These are phyloP conservation scores for Brassica cretica DNA, from an alignment of 345 rosid species.

Conservation along the genomic window DNA sequence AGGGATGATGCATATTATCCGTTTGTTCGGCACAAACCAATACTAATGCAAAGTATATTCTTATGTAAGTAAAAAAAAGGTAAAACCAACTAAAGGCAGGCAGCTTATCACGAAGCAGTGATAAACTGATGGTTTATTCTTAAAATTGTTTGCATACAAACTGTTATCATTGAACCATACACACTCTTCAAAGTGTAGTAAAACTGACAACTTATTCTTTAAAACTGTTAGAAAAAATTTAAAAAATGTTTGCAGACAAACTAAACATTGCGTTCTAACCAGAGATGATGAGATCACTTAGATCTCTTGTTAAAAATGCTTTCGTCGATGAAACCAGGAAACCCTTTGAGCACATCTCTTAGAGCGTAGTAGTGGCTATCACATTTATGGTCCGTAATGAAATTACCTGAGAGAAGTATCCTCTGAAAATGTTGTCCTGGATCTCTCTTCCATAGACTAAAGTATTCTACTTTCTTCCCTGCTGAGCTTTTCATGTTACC, in stretches of 20 bases:
- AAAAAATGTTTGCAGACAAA: conserved; percentile 19
- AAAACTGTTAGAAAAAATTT: neutral
- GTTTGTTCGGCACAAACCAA: neutral
- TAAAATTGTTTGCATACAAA: neutral
- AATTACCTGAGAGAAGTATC: conserved; percentile 77
- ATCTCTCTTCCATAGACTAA: conserved; percentile 77
- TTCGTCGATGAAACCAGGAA: conserved; percentile 53
- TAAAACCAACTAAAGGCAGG: neutral
- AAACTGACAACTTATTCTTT: conserved; percentile 2
- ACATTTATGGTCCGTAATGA: conserved; percentile 86
- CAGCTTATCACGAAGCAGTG: neutral
- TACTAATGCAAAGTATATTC: neutral
- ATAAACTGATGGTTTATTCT: neutral
- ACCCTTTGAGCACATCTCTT: conserved; percentile 83
- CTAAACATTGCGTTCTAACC: conserved; percentile 8
- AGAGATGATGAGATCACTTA: conserved; percentile 16
- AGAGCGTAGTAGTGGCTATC: conserved; percentile 85
- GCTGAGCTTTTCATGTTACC: conserved; percentile 22
- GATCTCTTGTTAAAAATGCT: conserved; percentile 42
- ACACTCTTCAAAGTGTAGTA: neutral
- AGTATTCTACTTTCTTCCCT: conserved; percentile 47
- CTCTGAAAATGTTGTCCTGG: conserved; percentile 86
- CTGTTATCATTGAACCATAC: neutral
- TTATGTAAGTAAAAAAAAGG: neutral
- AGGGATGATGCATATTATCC: neutral